phyloP scores from a whole-genome alignment of 2,329 filamentous ascomycete genomes.

The Chaetomiaceae sp. region DNA sequence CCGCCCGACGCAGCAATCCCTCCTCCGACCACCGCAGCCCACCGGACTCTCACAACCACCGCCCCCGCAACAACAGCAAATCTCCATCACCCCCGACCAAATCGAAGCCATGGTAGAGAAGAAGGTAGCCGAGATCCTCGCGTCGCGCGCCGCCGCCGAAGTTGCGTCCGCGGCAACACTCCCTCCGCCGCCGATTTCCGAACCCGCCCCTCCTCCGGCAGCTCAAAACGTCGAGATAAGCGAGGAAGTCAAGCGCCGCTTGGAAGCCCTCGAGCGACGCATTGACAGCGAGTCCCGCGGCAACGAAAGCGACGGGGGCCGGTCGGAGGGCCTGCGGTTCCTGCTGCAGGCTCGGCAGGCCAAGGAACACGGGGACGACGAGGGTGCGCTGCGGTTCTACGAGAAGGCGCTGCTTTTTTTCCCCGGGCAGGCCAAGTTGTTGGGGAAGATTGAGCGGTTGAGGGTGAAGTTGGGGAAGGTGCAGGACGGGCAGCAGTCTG shows the following conservation, averaged over 20 bases:
- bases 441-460: conserved; percentile 64
- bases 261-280: conserved; percentile 82
- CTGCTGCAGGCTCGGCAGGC: conserved; percentile 90
- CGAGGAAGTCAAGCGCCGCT: conserved; percentile 71
- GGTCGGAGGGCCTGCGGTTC: conserved; percentile 78
- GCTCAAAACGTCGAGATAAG: conserved; percentile 57
- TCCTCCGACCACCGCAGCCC: conserved; percentile 38
- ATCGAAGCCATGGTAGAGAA: conserved; percentile 92
- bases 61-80: conserved; percentile 27
- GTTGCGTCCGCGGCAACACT: conserved; percentile 27
- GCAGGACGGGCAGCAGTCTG: background rate
- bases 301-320: conserved; percentile 58
- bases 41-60: conserved; percentile 6
- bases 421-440: conserved; percentile 73
- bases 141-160: conserved; percentile 60
- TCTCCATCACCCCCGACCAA: conserved; percentile 61
- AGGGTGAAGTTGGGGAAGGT: conserved; percentile 45
- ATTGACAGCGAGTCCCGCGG: conserved; percentile 59
- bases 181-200: conserved; percentile 31
- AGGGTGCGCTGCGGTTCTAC: conserved; percentile 77
- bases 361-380: conserved; percentile 75
- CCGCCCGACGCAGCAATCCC: conserved; percentile 28
- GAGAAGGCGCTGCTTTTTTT: conserved; percentile 81
- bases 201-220: conserved; percentile 30
- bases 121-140: conserved; percentile 84